These are phyloP conservation scores for Elsinoe batatas DNA, from an alignment of 2,329 filamentous ascomycete genomes.

Conservation along the genomic window DNA sequence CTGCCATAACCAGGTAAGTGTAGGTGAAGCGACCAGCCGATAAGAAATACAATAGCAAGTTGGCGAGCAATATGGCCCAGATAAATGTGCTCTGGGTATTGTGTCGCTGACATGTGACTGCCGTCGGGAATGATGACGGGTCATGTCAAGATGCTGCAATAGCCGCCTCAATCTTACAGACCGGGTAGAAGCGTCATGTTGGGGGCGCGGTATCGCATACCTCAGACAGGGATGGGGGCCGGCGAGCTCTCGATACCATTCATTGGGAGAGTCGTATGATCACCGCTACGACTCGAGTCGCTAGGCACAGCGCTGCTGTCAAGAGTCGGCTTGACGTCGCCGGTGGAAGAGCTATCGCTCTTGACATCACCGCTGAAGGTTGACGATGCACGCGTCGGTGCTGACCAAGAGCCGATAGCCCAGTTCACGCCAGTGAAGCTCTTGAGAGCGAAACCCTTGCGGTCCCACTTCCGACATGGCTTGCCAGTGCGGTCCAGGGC, in stretches of 20 bases:
- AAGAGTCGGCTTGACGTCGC: conserved; percentile 46
- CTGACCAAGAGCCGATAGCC: conserved; percentile 74
- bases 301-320: conserved; percentile 49
- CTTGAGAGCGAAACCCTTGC: conserved; percentile 73
- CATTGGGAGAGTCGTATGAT: conserved; percentile 25
- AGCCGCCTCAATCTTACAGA: too few relatives aligned
- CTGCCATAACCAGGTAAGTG: too few relatives aligned
- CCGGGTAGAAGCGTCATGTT: not conserved
- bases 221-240: conserved; percentile 32
- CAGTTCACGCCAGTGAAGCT: conserved; percentile 84
- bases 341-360: conserved; percentile 46
- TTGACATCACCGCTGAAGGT: conserved; percentile 50
- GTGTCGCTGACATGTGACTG: too few relatives aligned
- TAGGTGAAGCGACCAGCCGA: too few relatives aligned
- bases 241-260: conserved; percentile 28
- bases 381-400: conserved; percentile 42
- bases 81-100: too few relatives aligned
- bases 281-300: conserved; percentile 49
- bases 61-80: too few relatives aligned
- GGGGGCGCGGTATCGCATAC: not conserved
- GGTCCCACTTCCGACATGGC: conserved; percentile 85
- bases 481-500: conserved; percentile 87
- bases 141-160: too few relatives aligned
- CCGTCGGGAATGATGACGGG: too few relatives aligned
- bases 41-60: too few relatives aligned